These are phyloP conservation scores for Nigrospora oryzae DNA, from an alignment of 2,329 filamentous ascomycete species.

Conservation along the genomic window DNA sequence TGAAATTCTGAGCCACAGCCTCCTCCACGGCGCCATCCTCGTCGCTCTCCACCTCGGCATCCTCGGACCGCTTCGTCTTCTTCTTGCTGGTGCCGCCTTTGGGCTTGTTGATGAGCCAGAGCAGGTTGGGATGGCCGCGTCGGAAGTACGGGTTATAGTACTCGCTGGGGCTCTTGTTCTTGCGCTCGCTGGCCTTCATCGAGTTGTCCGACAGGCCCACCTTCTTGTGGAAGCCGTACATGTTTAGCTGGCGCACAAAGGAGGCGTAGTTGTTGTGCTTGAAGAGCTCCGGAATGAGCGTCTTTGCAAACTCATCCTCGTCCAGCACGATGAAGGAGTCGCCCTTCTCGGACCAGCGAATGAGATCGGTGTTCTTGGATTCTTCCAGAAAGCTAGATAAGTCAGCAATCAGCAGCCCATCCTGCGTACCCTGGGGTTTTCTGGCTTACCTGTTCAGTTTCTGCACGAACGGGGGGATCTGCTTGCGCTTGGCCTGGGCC, in stretches of 20 bases:
- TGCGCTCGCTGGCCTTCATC: conserved; percentile 93
- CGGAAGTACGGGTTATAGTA: conserved; percentile 97
- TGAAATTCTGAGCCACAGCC: conserved; percentile 30
- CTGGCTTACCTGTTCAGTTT: conserved; percentile 82
- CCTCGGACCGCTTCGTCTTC: conserved; percentile 50
- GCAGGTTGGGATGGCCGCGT: conserved; percentile 79
- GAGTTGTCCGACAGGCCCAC: conserved; percentile 92
- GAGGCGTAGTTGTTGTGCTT: conserved; percentile 99
- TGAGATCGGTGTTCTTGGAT: conserved; percentile 85
- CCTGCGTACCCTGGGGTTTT: too few relatives aligned
- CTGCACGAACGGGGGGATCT: conserved; percentile 90
- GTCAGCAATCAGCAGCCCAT: neutral
- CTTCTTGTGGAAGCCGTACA: conserved; percentile 97
- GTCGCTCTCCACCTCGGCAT: conserved; percentile 63
- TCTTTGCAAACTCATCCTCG: conserved; percentile 96
- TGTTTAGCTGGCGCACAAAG: conserved; percentile 92
- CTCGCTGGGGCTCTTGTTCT: conserved; percentile 96
- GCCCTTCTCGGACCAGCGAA: conserved; percentile 93
- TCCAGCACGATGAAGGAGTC: conserved; percentile 95
- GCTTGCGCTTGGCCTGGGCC: conserved; percentile 81
- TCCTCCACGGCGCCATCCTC: conserved; percentile 44
- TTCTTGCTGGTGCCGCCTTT: conserved; percentile 59
- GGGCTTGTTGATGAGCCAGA: conserved; percentile 96
- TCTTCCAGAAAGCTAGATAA: conserved; percentile 76
- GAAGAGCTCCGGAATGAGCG: conserved; percentile 95